A percentile compares a stretch with the other conserved stretches of the same genome.
phyloP scores from a whole-genome alignment of 2,329 filamentous ascomycete species.

The Coniochaeta sp. region DNA sequence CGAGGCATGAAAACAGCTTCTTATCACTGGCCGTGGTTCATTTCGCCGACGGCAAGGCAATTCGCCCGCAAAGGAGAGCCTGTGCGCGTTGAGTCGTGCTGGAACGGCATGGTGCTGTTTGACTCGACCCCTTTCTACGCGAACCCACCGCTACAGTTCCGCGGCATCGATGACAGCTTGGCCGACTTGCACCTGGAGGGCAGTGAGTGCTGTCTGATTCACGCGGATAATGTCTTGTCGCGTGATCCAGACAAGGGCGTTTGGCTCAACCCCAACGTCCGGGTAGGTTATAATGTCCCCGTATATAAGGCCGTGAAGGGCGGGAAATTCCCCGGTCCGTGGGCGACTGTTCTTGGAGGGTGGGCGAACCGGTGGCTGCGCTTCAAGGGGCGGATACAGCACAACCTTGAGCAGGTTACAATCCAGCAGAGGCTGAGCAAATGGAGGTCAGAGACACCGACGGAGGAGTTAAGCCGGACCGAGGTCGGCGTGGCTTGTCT shows the following conservation, averaged over 20 bases:
- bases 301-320: slow-evolving; percentile 45
- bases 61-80: slow-evolving; percentile 43
- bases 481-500: slow-evolving; percentile 43
- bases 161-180: slow-evolving; percentile 56
- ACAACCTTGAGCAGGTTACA: slow-evolving; percentile 26
- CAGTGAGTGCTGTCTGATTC: slow-evolving; percentile 74
- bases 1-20: slow-evolving; percentile 44
- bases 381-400: slow-evolving; percentile 32
- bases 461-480: slow-evolving; percentile 19
- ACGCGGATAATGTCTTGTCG: slow-evolving; percentile 60
- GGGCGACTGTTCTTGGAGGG: slow-evolving; percentile 42
- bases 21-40: slow-evolving; percentile 54
- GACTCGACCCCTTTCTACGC: slow-evolving; percentile 39
- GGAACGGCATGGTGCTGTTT: slow-evolving; percentile 55
- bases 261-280: slow-evolving; percentile 62
- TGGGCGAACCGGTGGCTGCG: slow-evolving; percentile 52
- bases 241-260: slow-evolving; percentile 40
- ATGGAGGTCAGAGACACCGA: slow-evolving; percentile 29
- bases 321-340: slow-evolving; percentile 37
- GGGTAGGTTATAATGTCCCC: slow-evolving; percentile 54
- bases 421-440: slow-evolving; percentile 32
- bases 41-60: slow-evolving; percentile 28
- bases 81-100: slow-evolving; percentile 57
- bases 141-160: slow-evolving; percentile 44
- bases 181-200: slow-evolving; percentile 59